Conservation (phyloP, 2,329 filamentous ascomycete genomes). For the Cryphonectria japonica region DNA sequence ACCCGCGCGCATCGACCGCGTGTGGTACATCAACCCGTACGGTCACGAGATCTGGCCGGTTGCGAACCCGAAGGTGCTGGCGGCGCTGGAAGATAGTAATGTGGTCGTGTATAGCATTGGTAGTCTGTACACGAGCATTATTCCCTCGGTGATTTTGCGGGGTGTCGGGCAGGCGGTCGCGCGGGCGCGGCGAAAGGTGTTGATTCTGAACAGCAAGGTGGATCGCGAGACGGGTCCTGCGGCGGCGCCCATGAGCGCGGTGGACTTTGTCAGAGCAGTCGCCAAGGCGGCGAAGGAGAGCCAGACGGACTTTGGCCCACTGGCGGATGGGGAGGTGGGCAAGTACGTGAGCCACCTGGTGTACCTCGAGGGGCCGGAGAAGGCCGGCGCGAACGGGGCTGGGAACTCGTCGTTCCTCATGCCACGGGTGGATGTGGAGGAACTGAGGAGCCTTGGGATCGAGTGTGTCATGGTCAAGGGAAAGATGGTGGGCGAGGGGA, state of each 20-base stretch:
- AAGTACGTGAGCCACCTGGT: slow-evolving; percentile 83
- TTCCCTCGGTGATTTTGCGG: slow-evolving; percentile 79
- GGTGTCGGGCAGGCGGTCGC: slow-evolving; percentile 69
- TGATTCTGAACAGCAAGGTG: slow-evolving; percentile 81
- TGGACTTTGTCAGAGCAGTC: slow-evolving; percentile 83
- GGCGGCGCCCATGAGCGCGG: slow-evolving; percentile 66
- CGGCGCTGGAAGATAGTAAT: slow-evolving; percentile 65
- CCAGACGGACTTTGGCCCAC: slow-evolving; percentile 48
- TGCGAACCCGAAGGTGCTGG: slow-evolving; percentile 79
- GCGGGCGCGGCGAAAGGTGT: slow-evolving; percentile 66
- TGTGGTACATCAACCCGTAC: slow-evolving; percentile 99
- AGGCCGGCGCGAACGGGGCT: background rate
- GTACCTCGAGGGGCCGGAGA: slow-evolving; percentile 65
- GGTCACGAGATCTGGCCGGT: slow-evolving; percentile 91
- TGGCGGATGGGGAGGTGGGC: slow-evolving; percentile 45
- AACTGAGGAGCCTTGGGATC: slow-evolving; percentile 70
- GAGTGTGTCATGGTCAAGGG: slow-evolving; percentile 79
- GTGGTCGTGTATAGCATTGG: slow-evolving; percentile 90
- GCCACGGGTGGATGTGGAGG: slow-evolving; percentile 70
- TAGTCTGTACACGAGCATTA: slow-evolving; percentile 87
- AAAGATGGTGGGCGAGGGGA: slow-evolving; percentile 54
- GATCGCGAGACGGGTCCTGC: slow-evolving; percentile 86
- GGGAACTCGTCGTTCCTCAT: slow-evolving; percentile 52
- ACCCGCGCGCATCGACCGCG: slow-evolving; percentile 73
- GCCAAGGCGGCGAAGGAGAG: slow-evolving; percentile 74